Evolutionary conservation across 2,329 filamentous ascomycete genomes (phyloP), one percentile per base, ranked within the genome.

Genomic region (Xylaria sp.): DNA sequence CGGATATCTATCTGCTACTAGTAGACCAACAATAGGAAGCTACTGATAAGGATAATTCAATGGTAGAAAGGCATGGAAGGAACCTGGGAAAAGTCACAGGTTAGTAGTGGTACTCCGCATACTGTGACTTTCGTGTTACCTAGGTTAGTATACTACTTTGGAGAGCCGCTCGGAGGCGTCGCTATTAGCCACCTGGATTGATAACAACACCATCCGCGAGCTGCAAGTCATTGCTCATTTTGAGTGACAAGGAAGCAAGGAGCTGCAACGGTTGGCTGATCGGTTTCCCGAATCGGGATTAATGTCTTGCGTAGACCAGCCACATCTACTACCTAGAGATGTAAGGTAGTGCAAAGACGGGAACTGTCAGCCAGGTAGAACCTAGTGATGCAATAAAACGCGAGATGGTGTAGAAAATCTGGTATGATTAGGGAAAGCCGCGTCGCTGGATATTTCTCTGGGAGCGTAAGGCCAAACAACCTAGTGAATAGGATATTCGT

Each of bases 201-300:
- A 55, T 64, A 68, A 23, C n/a, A 18, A 42, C 35, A n/a, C 29
- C 40, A 8, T 58, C 44, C 16, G 21, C 16, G 12, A 13, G n/a
- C 29, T 58, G 65, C 48, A 60, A 55, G 61, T 42, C 48, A 57
- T 47, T 12, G 37, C 44, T 63, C 50, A 3, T 58, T 63, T 48
- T 54, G 48, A 55, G 18, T 5, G 48, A 50, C 55, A 32, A 59
- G 25, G 21, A 63, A 60, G 54, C 18, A 44, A 47, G 37, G 6
- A 18, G 51, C 53, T 54, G 18, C 16, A 54, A 42, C 51, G 47
- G 55, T 51, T 55, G 40, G 50, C 37, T 63, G 18, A n/a, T 67
- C 35, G 37, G 60, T 18, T 44, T 62, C 53, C 44, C 58, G 18
- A 59, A 32, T n/a, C 23, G 48, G 62, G 29, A 61, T 35, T 23